A percentile compares a stretch with the other conserved stretches of the same genome.
Evolutionary conservation across 1,284 basidiomycete species (phyloP).

Genomic region (Phlebopus sp.): DNA sequence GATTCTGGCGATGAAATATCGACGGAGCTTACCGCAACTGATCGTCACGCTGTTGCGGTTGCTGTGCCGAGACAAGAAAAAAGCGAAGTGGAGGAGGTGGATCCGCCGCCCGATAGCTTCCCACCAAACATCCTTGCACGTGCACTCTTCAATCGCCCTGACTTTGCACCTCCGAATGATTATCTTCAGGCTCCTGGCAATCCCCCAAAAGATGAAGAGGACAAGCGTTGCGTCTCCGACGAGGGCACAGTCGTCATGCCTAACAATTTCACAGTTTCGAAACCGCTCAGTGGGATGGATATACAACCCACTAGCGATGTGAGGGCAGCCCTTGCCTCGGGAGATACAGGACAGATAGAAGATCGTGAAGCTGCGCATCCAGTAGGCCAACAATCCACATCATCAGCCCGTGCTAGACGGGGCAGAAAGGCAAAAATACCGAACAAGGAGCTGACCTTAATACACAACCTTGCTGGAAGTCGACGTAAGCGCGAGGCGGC

Average conservation of each 20-base stretch:
- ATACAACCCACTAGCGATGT: not conserved
- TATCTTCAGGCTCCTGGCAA: not conserved
- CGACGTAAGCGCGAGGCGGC: slow-evolving; percentile 29
- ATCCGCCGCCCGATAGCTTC: no score
- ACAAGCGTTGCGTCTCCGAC: not conserved
- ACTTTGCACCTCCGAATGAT: not conserved
- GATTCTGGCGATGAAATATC: not conserved
- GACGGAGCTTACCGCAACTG: no score
- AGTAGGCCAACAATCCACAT: not conserved
- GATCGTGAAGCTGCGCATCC: not conserved
- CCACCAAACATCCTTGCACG: no score
- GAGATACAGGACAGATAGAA: not conserved
- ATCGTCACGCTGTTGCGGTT: no score
- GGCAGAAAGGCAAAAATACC: not conserved
- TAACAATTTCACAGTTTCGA: not conserved
- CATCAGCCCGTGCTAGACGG: not conserved
- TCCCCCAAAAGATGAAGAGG: not conserved
- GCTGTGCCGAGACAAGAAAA: no score
- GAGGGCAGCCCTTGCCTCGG: not conserved
- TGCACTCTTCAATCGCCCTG: no score
- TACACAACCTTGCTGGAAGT: slow-evolving; percentile 20
- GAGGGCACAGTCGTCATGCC: no score
- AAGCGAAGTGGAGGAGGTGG: not conserved
- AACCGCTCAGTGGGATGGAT: not conserved
- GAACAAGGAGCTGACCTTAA: slow-evolving; percentile 1